Conservation (phyloP, 768 basidiomycete genomes). For the Lentinula sp. region DNA sequence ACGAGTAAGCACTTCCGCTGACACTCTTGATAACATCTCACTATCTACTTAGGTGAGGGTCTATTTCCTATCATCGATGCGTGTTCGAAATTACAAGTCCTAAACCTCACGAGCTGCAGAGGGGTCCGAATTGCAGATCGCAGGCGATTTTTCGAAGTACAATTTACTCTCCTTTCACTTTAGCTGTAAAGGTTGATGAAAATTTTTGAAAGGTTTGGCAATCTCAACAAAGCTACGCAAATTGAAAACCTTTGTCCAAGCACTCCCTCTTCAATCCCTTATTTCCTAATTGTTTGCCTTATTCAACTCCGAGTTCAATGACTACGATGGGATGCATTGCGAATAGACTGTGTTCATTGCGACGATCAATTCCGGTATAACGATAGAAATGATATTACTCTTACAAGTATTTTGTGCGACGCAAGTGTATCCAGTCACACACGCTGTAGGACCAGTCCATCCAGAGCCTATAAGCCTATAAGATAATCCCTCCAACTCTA, state of each 20-base stretch:
- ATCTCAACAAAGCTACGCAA: slow-evolving; percentile 7
- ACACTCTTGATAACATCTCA: neutral
- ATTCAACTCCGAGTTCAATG: too few species aligned
- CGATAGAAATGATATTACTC: neutral
- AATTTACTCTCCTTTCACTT: neutral
- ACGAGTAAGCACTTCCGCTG: slow-evolving; percentile 35
- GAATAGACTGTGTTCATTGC: slow-evolving; percentile 15
- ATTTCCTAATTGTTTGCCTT: neutral
- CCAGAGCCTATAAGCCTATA: neutral
- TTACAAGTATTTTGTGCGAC: slow-evolving; percentile 16
- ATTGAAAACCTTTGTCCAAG: neutral
- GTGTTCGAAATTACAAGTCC: slow-evolving; percentile 43
- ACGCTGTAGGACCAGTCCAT: slow-evolving; percentile 15
- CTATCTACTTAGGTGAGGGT: slow-evolving; percentile 35
- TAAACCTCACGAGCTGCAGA: slow-evolving; percentile 65
- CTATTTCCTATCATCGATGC: slow-evolving; percentile 53
- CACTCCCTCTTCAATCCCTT: neutral
- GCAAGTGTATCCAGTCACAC: slow-evolving; percentile 16
- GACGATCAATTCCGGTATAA: neutral
- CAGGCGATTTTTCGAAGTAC: slow-evolving; percentile 64
- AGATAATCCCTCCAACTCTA: neutral
- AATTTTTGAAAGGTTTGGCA: slow-evolving; percentile 15
- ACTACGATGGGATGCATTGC: slow-evolving; percentile 17
- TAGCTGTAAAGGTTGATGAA: neutral
- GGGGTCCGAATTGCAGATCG: slow-evolving; percentile 54